These are phyloP conservation scores for Cucurbita pepo DNA, from an alignment of 306 rosid genomes.

Conservation along the genomic window DNA sequence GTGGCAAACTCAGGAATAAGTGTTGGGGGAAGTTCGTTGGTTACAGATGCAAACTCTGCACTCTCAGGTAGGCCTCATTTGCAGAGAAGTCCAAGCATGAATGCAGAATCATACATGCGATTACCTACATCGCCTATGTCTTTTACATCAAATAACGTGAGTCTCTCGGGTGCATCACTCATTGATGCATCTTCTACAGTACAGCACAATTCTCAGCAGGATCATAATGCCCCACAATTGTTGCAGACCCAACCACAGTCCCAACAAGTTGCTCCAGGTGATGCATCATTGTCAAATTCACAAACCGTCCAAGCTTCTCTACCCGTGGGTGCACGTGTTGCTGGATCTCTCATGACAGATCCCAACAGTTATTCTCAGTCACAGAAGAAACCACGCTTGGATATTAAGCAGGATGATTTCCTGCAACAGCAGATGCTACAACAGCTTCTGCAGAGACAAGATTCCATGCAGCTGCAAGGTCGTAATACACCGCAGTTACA, in stretches of 20 bases:
- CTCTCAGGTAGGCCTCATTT: slow-evolving; percentile 70
- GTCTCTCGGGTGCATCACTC: slow-evolving; percentile 77
- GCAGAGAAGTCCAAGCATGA: slow-evolving; percentile 94
- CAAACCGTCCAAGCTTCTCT: slow-evolving; percentile 38
- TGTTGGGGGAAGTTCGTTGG: slow-evolving; percentile 92
- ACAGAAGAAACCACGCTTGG: slow-evolving; percentile 67
- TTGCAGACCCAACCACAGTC: slow-evolving; percentile 45
- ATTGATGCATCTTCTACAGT: slow-evolving; percentile 79
- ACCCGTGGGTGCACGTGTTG: slow-evolving; percentile 39
- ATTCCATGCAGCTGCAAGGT: slow-evolving; percentile 12
- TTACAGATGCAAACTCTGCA: slow-evolving; percentile 96
- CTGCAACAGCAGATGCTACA: slow-evolving; percentile 11
- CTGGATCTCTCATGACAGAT: slow-evolving; percentile 60
- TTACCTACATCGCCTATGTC: slow-evolving; percentile 87
- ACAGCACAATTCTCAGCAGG: slow-evolving; percentile 76
- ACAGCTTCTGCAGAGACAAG: slow-evolving; percentile 12
- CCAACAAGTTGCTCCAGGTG: slow-evolving; percentile 59
- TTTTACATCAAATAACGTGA: slow-evolving; percentile 75
- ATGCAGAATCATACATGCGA: slow-evolving; percentile 67
- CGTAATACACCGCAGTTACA: slow-evolving; percentile 9
- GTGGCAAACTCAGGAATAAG: slow-evolving; percentile 85
- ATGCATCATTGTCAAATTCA: slow-evolving; percentile 35
- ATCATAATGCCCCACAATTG: slow-evolving; percentile 48
- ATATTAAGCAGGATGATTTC: slow-evolving; percentile 69
- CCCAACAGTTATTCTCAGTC: slow-evolving; percentile 47